Conservation (phyloP, 768 basidiomycete species). For the Arthromyces matolae region DNA sequence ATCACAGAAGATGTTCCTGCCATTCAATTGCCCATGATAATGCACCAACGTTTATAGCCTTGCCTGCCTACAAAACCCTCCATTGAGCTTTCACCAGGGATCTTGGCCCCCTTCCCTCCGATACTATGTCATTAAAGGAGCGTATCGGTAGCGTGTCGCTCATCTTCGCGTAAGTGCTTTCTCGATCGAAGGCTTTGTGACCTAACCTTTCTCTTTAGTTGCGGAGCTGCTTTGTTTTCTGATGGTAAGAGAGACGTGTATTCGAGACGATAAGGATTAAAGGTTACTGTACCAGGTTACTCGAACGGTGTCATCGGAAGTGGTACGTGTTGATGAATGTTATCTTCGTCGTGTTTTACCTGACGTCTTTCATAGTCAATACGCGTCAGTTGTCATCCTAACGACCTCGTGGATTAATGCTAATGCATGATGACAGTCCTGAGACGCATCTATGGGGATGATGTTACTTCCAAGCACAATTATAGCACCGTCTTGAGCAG, state of each 20-base stretch:
- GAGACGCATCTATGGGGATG: conserved; percentile 61
- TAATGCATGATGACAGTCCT: conserved; percentile 47
- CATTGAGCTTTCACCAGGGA: too few species aligned
- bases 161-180: conserved; percentile 13
- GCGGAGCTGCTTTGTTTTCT: conserved; percentile 83
- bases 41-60: too few species aligned
- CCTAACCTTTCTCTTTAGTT: too few species aligned
- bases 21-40: too few species aligned
- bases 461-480: conserved; percentile 44
- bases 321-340: conserved; percentile 58
- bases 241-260: conserved; percentile 50
- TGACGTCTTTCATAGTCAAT: conserved; percentile 45
- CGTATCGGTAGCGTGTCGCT: too few species aligned
- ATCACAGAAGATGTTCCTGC: too few species aligned
- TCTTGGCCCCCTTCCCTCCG: too few species aligned
- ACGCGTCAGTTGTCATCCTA: conserved; percentile 43
- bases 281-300: conserved; percentile 46
- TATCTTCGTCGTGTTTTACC: too few species aligned
- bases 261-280: neutral
- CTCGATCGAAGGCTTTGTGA: too few species aligned
- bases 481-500: conserved; percentile 64
- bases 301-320: conserved; percentile 77
- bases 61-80: too few species aligned
- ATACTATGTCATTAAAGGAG: too few species aligned
- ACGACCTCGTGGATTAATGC: neutral